Conservation (phyloP, 441 rosid species). For the Breynia disticha region DNA sequence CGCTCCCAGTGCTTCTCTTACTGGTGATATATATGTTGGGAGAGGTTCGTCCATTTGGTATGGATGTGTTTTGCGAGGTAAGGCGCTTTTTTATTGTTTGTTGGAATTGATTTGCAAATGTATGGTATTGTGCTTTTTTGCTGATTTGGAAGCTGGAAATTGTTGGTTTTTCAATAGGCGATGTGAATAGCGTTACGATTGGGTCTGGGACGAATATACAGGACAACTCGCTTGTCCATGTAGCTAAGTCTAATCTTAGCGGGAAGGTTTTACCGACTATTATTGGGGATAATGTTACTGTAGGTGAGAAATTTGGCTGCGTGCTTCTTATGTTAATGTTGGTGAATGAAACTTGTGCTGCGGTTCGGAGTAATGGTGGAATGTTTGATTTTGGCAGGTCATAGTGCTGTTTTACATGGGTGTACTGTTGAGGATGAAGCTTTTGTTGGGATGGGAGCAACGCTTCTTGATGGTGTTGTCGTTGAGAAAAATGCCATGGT, state of each 20-base stretch:
- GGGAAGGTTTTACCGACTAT: constrained; percentile 84
- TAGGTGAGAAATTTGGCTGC: constrained; percentile 45
- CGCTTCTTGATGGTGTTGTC: constrained; percentile 79
- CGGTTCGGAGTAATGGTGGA: constrained; percentile 11
- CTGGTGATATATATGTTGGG: constrained; percentile 83
- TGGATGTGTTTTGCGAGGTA: constrained; percentile 91
- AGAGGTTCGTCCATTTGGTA: constrained; percentile 89
- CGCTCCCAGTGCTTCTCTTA: constrained; percentile 84
- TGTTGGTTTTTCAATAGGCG: constrained; percentile 41
- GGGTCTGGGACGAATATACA: constrained; percentile 96
- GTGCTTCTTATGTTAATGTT: not conserved
- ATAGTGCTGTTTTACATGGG: constrained; percentile 94
- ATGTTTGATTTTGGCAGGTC: constrained; percentile 48
- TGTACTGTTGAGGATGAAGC: constrained; percentile 91
- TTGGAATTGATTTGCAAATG: not conserved
- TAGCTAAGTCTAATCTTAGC: constrained; percentile 85
- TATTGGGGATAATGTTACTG: constrained; percentile 84
- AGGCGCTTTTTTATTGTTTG: constrained; percentile 3
- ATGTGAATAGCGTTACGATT: constrained; percentile 66
- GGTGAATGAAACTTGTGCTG: constrained; percentile 5
- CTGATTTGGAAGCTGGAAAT: not conserved
- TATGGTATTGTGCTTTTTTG: not conserved
- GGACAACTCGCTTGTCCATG: constrained; percentile 91
- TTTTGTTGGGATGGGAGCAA: constrained; percentile 89
- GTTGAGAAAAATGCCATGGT: constrained; percentile 87